These are phyloP conservation scores for Trichoderma endophyticum DNA, from an alignment of 2,329 filamentous ascomycete species.

Conservation along the genomic window DNA sequence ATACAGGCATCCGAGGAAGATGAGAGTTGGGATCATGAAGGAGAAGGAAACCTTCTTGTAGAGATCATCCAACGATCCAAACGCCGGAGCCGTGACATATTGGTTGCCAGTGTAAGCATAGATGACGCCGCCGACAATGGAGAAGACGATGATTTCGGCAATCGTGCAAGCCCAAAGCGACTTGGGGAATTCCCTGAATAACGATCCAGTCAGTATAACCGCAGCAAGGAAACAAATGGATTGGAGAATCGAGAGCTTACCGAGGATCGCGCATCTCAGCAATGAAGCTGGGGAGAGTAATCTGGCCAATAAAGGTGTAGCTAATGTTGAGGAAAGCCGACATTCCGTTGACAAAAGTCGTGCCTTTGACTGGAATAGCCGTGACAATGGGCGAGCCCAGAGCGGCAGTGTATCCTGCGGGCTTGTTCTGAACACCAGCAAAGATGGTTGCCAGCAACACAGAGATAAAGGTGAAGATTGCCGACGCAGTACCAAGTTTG, in stretches of 20 bases:
- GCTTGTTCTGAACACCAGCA: conserved; percentile 70
- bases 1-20: conserved; percentile 88
- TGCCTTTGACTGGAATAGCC: conserved; percentile 63
- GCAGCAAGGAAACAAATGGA: not conserved
- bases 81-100: conserved; percentile 84
- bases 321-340: conserved; percentile 92
- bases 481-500: conserved; percentile 74
- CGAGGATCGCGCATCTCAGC: conserved; percentile 78
- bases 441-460: conserved; percentile 83
- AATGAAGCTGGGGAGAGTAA: conserved; percentile 90
- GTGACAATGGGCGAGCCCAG: conserved; percentile 65
- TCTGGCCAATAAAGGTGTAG: conserved; percentile 95
- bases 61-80: conserved; percentile 73
- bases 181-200: conserved; percentile 76
- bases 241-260: conserved; percentile 28
- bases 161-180: conserved; percentile 89
- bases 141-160: conserved; percentile 82
- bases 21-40: conserved; percentile 93
- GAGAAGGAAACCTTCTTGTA: conserved; percentile 89
- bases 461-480: conserved; percentile 85
- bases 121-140: conserved; percentile 73
- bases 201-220: conserved; percentile 37
- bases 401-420: conserved; percentile 60
- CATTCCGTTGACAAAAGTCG: conserved; percentile 78
- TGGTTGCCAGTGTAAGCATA: conserved; percentile 88